phyloP scores from a whole-genome alignment of 495 filamentous ascomycete genomes.

The Hypomontagnella monticulosa region DNA sequence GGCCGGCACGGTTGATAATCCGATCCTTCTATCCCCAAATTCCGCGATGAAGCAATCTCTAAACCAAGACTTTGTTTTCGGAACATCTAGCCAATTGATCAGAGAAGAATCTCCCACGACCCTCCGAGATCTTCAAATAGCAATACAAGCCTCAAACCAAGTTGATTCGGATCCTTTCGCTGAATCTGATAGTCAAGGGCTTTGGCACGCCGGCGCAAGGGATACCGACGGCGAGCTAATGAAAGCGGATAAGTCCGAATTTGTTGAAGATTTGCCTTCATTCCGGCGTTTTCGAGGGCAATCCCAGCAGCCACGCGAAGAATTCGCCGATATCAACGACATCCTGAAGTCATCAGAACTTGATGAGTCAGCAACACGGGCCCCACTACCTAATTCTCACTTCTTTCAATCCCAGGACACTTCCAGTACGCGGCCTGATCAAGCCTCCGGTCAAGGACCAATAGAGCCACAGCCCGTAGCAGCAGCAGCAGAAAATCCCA shows the following conservation, averaged over 20 bases:
- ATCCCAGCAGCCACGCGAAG: slow-evolving; percentile 12
- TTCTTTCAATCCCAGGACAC: slow-evolving; percentile 14
- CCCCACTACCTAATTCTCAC: slow-evolving; percentile 12
- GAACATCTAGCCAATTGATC: slow-evolving; percentile 90
- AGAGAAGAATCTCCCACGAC: slow-evolving; percentile 75
- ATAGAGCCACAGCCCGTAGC: slow-evolving; percentile 3
- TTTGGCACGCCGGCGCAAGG: slow-evolving; percentile 77
- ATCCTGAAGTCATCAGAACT: slow-evolving; percentile 38
- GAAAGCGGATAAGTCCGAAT: slow-evolving; percentile 65
- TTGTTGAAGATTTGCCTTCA: slow-evolving; percentile 51
- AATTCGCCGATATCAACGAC: slow-evolving; percentile 53
- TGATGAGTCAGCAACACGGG: not conserved
- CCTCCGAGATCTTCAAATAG: slow-evolving; percentile 73
- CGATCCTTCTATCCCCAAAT: slow-evolving; percentile 74
- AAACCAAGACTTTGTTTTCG: slow-evolving; percentile 86
- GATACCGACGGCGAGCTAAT: slow-evolving; percentile 69
- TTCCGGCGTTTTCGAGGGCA: not conserved
- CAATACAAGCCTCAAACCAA: slow-evolving; percentile 70
- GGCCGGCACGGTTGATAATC: slow-evolving; percentile 53
- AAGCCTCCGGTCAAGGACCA: not conserved
- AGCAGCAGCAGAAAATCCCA: slow-evolving; percentile 46
- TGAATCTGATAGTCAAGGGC: slow-evolving; percentile 45
- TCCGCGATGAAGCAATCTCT: slow-evolving; percentile 74
- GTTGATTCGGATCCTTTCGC: slow-evolving; percentile 52
- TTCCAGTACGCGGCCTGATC: slow-evolving; percentile 34